Base-by-base conservation (phyloP, 441 rosid species). In the Erodium trifolium region DNA sequence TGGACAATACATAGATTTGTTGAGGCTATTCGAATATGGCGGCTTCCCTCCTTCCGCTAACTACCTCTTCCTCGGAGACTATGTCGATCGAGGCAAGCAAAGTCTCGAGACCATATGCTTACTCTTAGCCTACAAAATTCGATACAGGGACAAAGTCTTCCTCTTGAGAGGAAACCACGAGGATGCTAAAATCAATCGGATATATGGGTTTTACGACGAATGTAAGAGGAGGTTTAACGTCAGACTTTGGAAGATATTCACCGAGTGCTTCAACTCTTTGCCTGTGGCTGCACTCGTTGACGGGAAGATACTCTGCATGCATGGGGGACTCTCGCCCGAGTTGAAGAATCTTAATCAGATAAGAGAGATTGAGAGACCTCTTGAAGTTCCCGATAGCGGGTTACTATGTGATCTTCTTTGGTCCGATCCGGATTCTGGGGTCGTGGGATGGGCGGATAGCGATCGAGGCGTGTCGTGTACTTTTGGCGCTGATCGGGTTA, bases 151-250 rank as follows among this genome's bases (percentile, higher is more conserved):
- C 41, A 86, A 77, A 80, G 70, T 94, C 16, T 78, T 49, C 70
- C 96, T 92, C 73, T 79, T 94, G 82, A 84, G 99, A 77, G 99
- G 99, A 72, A 94, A 94, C 85, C 99, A 94, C 16, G 99, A 94
- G 80, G 99, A 94, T 57, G 92, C 99, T 3, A 94, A 92, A 87
- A 92, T 94, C 83, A 94, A 94, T 37, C 77, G 97, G 70, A 84
- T 94, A 67, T 94, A 94, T 72, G 99, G 99, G 2, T 92, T 94
- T 76, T 94, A 92, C 5, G 99, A 94, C 45, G 99, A 94, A 76
- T 92, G 99, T 3, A 31, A 31, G 4, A 31, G 34, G 34, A 2
- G 99, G 73, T 92, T 94, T 73, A 94, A 94, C 71, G 99, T 90
- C 19, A 82, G 97, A 60, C 97, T 94, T 69, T 90, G 99, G 99